These are phyloP conservation scores for Suillus americanus DNA, from an alignment of 768 basidiomycete genomes.

Conservation along the genomic window DNA sequence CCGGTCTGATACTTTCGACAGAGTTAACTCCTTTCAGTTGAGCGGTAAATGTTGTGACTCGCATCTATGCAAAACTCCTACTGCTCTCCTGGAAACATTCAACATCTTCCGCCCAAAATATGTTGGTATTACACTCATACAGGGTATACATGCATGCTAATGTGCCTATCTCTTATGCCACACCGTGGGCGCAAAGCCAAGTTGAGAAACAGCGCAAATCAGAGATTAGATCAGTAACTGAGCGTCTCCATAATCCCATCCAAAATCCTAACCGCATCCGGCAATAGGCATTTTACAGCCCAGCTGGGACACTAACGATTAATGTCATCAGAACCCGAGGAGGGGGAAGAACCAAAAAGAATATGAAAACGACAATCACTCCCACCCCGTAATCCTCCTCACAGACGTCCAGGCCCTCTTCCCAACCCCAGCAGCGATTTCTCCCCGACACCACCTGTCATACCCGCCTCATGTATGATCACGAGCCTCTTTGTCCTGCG, in stretches of 20 bases:
- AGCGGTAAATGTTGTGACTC: no score
- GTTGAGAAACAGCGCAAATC: background rate
- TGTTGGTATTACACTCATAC: background rate
- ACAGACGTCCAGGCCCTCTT: conserved; percentile 88
- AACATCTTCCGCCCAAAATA: background rate
- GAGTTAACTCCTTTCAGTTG: no score
- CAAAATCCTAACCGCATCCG: conserved; percentile 81
- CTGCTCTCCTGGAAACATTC: no score
- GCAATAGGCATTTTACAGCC: conserved; percentile 79
- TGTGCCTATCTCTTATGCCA: background rate
- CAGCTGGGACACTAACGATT: conserved; percentile 67
- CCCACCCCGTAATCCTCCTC: conserved; percentile 87
- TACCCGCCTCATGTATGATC: conserved; percentile 90
- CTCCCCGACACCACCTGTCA: conserved; percentile 81
- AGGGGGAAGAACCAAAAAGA: background rate
- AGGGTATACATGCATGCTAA: conserved; percentile 2
- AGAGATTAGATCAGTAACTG: conserved; percentile 44
- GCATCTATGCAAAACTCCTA: no score
- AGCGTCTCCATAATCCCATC: conserved; percentile 82
- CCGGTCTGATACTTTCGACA: no score
- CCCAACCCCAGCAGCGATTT: conserved; percentile 90
- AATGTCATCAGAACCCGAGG: conserved; percentile 6
- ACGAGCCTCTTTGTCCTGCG: conserved; percentile 81
- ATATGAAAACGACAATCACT: conserved; percentile 55
- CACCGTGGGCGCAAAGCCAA: background rate